Percentiles rank a stretch among this genome's conserved stretches.
phyloP scores from a whole-genome alignment of 2,329 filamentous ascomycete species.

The Talaromyces sp. region DNA sequence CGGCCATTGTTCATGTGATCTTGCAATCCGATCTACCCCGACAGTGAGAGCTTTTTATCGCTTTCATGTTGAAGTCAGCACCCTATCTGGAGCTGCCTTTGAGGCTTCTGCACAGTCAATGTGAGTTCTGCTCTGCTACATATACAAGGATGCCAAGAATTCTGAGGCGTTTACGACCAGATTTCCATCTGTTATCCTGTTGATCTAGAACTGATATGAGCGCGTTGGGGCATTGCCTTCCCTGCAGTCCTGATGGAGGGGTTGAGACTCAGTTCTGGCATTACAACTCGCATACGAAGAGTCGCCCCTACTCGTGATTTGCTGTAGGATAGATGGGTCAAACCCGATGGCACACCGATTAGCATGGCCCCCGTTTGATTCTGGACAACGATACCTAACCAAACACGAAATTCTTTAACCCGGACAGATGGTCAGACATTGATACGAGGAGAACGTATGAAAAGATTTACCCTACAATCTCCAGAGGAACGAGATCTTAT shows the following conservation, averaged over 20 bases:
- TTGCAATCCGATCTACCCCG: too few species aligned
- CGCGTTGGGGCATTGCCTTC: neutral
- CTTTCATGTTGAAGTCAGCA: neutral
- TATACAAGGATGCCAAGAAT: neutral
- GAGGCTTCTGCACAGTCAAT: neutral
- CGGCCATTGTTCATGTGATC: too few species aligned
- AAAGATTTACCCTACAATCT: neutral
- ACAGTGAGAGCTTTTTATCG: neutral
- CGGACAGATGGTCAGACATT: neutral
- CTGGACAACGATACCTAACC: neutral
- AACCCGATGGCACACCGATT: neutral
- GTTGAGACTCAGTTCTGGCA: neutral
- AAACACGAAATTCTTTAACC: neutral
- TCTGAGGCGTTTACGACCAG: neutral
- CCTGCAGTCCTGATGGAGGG: neutral
- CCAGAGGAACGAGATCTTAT: neutral
- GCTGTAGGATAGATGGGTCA: neutral
- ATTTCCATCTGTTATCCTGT: neutral
- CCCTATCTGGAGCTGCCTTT: neutral
- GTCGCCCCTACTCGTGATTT: neutral
- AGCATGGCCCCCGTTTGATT: neutral
- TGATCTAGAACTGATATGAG: neutral
- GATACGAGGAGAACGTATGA: neutral
- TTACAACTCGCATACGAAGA: neutral
- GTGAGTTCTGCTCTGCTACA: neutral